Evolutionary conservation across 2,329 filamentous ascomycete species (phyloP).

Genomic region (Cordyceps sp.): DNA sequence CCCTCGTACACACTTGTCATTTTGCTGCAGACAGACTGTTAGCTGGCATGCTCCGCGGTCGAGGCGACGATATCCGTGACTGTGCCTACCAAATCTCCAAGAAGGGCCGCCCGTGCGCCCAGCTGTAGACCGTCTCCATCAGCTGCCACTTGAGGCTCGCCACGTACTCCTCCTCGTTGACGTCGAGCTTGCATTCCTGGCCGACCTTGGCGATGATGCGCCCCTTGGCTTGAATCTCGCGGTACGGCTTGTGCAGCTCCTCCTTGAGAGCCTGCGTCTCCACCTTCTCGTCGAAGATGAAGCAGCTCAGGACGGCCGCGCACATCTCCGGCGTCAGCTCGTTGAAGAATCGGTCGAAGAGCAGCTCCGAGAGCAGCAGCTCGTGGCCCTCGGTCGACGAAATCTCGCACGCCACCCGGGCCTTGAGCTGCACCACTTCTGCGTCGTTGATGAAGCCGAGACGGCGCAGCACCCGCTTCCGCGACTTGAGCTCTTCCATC

Average conservation of each 20-base stretch:
- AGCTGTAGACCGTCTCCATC: slow-evolving; percentile 90
- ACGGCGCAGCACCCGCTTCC: slow-evolving; percentile 86
- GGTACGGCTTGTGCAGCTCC: slow-evolving; percentile 70
- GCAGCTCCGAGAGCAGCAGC: slow-evolving; percentile 75
- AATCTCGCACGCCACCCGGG: slow-evolving; percentile 93
- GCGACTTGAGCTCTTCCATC: slow-evolving; percentile 87
- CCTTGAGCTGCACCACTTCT: slow-evolving; percentile 93
- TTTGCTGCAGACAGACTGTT: slow-evolving; percentile 64
- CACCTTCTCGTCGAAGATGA: slow-evolving; percentile 95
- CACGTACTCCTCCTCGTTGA: slow-evolving; percentile 94
- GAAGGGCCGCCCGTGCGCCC: slow-evolving; percentile 83
- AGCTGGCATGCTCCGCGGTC: no score
- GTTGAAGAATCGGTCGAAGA: slow-evolving; percentile 98
- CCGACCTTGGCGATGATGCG: slow-evolving; percentile 83
- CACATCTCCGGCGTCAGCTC: slow-evolving; percentile 77
- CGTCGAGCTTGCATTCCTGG: slow-evolving; percentile 77
- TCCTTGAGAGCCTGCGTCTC: slow-evolving; percentile 65
- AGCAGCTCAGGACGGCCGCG: slow-evolving; percentile 75
- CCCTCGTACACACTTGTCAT: slow-evolving; percentile 99
- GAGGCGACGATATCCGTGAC: no score
- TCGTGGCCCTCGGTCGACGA: slow-evolving; percentile 85
- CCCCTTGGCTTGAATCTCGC: slow-evolving; percentile 77
- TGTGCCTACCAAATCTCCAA: slow-evolving; percentile 95
- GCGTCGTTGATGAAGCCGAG: slow-evolving; percentile 91
- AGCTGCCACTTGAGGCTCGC: slow-evolving; percentile 82